Conservation (phyloP, 2,329 filamentous ascomycete species). For the Fusarium sublunatum region DNA sequence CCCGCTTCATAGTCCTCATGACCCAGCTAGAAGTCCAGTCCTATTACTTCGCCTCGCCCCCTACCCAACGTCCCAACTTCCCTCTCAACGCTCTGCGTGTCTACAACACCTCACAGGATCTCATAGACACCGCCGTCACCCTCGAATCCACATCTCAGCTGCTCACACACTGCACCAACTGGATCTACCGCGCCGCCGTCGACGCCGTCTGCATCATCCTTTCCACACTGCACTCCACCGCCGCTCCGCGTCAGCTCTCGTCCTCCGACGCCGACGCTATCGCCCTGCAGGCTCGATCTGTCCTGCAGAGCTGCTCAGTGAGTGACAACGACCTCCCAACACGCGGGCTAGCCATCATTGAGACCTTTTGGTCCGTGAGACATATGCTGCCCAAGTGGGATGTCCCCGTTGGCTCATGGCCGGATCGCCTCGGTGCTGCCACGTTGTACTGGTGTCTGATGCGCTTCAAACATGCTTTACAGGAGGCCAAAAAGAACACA, state of each 20-base stretch:
- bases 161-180: slow-evolving; percentile 61
- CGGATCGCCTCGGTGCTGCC: slow-evolving; percentile 61
- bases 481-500: slow-evolving; percentile 51
- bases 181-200: slow-evolving; percentile 60
- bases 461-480: slow-evolving; percentile 58
- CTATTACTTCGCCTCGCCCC: slow-evolving; percentile 62
- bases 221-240: slow-evolving; percentile 59
- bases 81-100: slow-evolving; percentile 59
- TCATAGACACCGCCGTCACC: slow-evolving; percentile 57
- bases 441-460: slow-evolving; percentile 63
- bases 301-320: slow-evolving; percentile 58
- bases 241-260: slow-evolving; percentile 49
- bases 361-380: slow-evolving; percentile 60
- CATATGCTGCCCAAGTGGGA: slow-evolving; percentile 54
- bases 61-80: slow-evolving; percentile 53
- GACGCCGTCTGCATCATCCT: slow-evolving; percentile 60
- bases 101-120: slow-evolving; percentile 60
- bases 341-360: slow-evolving; percentile 59
- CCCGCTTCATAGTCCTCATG: slow-evolving; percentile 61
- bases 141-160: slow-evolving; percentile 56
- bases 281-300: slow-evolving; percentile 49
- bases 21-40: slow-evolving; percentile 65
- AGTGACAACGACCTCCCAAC: slow-evolving; percentile 62
- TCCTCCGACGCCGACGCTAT: slow-evolving; percentile 48
- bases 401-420: slow-evolving; percentile 55